Evolutionary conservation across 768 basidiomycete genomes (phyloP).

Genomic region (Collybia nuda): DNA sequence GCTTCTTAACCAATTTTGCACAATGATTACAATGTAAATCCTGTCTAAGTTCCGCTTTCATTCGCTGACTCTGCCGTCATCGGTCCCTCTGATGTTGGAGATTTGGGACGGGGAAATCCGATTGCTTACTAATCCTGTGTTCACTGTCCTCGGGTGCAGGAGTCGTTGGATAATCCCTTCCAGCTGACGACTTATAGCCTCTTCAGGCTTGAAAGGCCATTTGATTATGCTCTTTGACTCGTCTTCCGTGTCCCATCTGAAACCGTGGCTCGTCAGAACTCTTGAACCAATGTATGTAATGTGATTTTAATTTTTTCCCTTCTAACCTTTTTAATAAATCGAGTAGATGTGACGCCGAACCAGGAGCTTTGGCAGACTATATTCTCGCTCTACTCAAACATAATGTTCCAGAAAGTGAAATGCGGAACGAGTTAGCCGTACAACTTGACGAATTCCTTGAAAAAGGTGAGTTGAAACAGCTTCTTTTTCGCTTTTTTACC

Average conservation of each 20-base stretch:
- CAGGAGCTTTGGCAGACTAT: constrained; percentile 90
- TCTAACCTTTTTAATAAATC: constrained; percentile 14
- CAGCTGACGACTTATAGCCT: no score
- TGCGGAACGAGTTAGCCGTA: constrained; percentile 71
- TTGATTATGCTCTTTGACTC: constrained; percentile 65
- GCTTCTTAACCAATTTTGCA: no score
- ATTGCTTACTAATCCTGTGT: no score
- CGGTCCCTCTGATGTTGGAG: no score
- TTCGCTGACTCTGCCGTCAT: no score
- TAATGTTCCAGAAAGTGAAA: constrained; percentile 78
- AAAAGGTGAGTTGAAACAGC: constrained; percentile 54
- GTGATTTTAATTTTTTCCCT: constrained; percentile 7
- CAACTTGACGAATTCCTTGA: constrained; percentile 94
- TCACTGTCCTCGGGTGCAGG: no score
- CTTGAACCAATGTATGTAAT: constrained; percentile 84
- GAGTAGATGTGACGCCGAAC: constrained; percentile 92
- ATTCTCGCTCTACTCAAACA: constrained; percentile 92
- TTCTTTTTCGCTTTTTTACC: constrained; percentile 10
- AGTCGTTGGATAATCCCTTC: no score
- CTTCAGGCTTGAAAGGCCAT: background rate
- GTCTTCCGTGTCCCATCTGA: constrained; percentile 64
- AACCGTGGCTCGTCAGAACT: constrained; percentile 84
- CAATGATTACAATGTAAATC: no score
- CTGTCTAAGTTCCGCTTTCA: no score
- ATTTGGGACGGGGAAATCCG: no score